Conservation (phyloP, 352 stramenopile genomes). For the Phytophthora rubi region DNA sequence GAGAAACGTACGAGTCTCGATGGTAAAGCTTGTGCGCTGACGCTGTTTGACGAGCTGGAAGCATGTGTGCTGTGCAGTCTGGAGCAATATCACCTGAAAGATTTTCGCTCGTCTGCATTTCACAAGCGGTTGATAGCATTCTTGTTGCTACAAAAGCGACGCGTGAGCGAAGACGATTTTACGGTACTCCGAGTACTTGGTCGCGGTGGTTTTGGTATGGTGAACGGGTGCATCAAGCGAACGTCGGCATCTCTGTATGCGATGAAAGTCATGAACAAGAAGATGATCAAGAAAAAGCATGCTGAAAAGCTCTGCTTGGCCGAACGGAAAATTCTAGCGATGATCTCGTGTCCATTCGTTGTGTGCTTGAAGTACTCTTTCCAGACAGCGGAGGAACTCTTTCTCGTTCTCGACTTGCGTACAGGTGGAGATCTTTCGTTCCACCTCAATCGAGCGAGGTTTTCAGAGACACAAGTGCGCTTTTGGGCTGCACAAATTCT, state of each 20-base stretch:
- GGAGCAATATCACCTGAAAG: slow-evolving; percentile 67
- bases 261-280: slow-evolving; percentile 91
- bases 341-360: slow-evolving; percentile 92
- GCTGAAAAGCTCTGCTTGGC: slow-evolving; percentile 78
- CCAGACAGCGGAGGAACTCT: slow-evolving; percentile 95
- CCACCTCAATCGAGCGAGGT: slow-evolving; percentile 73
- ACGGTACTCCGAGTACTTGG: slow-evolving; percentile 95
- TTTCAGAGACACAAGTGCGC: slow-evolving; percentile 73
- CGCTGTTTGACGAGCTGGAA: slow-evolving; percentile 80
- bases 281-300: slow-evolving; percentile 94
- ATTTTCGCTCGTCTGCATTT: slow-evolving; percentile 83
- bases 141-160: slow-evolving; percentile 89
- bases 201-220: slow-evolving; percentile 96
- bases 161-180: slow-evolving; percentile 95
- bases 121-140: slow-evolving; percentile 91
- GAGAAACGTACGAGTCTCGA: slow-evolving; percentile 33
- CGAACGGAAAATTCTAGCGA: slow-evolving; percentile 78
- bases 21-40: slow-evolving; percentile 26
- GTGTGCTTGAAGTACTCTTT: slow-evolving; percentile 97
- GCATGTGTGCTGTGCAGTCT: slow-evolving; percentile 73
- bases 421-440: slow-evolving; percentile 96
- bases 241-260: slow-evolving; percentile 85
- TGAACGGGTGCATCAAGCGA: slow-evolving; percentile 97
- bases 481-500: slow-evolving; percentile 88
- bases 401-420: slow-evolving; percentile 97